Evolutionary conservation across 2,329 filamentous ascomycete genomes (phyloP).

Genomic region (Monilinia polystroma): DNA sequence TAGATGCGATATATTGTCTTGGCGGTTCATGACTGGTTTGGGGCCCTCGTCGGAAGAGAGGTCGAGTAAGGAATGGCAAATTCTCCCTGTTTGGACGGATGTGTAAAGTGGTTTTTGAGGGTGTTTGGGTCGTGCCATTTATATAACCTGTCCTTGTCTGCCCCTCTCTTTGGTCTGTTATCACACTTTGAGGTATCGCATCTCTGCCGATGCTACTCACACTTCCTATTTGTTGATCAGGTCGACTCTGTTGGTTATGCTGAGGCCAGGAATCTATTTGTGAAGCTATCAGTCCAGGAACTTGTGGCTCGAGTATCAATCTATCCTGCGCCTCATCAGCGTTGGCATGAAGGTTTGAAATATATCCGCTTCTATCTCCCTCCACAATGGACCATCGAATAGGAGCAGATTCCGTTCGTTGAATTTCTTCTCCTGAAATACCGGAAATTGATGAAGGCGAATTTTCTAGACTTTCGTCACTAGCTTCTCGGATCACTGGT

Average conservation of each 20-base stretch:
- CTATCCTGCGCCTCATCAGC: neutral
- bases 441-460: neutral
- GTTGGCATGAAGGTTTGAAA: neutral
- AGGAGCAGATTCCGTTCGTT: conserved; percentile 14
- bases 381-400: neutral
- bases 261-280: neutral
- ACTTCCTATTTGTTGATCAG: neutral
- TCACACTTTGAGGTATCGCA: neutral
- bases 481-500: conserved; percentile 24
- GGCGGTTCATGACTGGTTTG: neutral
- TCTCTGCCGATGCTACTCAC: neutral
- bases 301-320: neutral
- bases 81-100: neutral
- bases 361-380: neutral
- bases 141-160: neutral
- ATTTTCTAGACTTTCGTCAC: neutral
- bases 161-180: too few relatives aligned
- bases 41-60: neutral
- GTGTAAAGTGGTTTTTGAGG: neutral
- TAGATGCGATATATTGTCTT: neutral
- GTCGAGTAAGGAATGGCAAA: neutral
- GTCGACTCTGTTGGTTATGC: neutral
- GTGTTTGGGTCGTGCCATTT: neutral
- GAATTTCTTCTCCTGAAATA: neutral
- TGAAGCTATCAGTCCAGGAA: neutral